Percentiles rank a stretch among this genome's conserved stretches.
These are phyloP conservation scores for Rhodomyrtus psidioides DNA, from an alignment of 441 rosid species.

Conservation along the genomic window DNA sequence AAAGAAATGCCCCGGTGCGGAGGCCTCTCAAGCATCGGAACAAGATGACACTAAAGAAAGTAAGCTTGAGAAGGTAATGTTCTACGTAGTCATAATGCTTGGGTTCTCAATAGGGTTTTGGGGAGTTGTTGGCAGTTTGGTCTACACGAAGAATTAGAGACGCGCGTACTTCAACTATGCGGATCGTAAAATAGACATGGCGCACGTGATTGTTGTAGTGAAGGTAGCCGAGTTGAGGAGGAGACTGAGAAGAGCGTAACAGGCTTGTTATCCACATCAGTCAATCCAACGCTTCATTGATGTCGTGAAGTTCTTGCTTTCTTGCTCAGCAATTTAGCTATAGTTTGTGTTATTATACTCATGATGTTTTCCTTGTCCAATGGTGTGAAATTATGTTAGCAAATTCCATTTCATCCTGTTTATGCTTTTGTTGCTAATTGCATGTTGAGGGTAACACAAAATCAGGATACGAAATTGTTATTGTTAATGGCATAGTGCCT, in stretches of 20 bases:
- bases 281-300: not conserved
- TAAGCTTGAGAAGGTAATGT: not conserved
- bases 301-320: not conserved
- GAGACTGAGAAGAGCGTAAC: not conserved
- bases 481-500: not conserved
- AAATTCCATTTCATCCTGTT: not conserved
- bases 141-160: slow-evolving; percentile 2
- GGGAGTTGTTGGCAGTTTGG: not conserved
- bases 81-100: not conserved
- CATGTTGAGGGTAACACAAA: not conserved
- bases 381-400: not conserved
- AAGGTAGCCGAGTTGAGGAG: not conserved
- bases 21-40: not conserved
- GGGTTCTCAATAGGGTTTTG: not conserved
- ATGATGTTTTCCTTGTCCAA: not conserved
- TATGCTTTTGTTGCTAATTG: not conserved
- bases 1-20: not conserved
- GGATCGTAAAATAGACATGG: not conserved
- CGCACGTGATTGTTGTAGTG: not conserved
- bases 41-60: not conserved
- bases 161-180: not conserved
- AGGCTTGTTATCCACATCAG: not conserved
- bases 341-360: not conserved
- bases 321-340: not conserved
- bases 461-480: not conserved